Conservation (phyloP, 2,329 filamentous ascomycete species). For the Cytospora piceae region DNA sequence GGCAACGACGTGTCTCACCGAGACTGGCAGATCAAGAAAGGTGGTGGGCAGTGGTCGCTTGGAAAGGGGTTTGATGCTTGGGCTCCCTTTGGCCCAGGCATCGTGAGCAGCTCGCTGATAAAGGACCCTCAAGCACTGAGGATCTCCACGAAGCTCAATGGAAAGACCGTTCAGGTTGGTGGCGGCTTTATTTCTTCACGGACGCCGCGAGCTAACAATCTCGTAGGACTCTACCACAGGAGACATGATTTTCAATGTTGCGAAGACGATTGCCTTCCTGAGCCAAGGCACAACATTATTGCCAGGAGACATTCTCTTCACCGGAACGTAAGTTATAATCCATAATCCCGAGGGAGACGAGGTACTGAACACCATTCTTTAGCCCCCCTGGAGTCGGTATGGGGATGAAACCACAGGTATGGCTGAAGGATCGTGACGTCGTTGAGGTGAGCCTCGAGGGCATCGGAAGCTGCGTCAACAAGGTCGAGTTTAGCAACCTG, state of each 20-base stretch:
- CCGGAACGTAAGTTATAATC: conserved; percentile 53
- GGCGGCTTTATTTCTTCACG: conserved; percentile 1
- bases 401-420: conserved; percentile 67
- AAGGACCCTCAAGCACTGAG: conserved; percentile 59
- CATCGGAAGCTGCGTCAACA: conserved; percentile 64
- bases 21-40: conserved; percentile 72
- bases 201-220: conserved; percentile 11
- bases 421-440: conserved; percentile 71
- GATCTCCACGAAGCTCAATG: conserved; percentile 64
- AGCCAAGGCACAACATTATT: conserved; percentile 65
- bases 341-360: background rate
- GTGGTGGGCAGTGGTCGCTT: conserved; percentile 71
- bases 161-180: conserved; percentile 55
- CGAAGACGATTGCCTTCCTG: conserved; percentile 61
- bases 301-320: conserved; percentile 69
- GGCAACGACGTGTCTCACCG: conserved; percentile 82
- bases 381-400: conserved; percentile 62
- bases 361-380: background rate
- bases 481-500: conserved; percentile 47
- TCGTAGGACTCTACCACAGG: conserved; percentile 55
- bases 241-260: conserved; percentile 67
- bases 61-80: conserved; percentile 75
- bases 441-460: conserved; percentile 70
- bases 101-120: conserved; percentile 62
- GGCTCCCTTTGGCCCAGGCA: conserved; percentile 74